Evolutionary conservation across 179 eudicot genomes (phyloP).

Genomic region (Pouteria campechiana): DNA sequence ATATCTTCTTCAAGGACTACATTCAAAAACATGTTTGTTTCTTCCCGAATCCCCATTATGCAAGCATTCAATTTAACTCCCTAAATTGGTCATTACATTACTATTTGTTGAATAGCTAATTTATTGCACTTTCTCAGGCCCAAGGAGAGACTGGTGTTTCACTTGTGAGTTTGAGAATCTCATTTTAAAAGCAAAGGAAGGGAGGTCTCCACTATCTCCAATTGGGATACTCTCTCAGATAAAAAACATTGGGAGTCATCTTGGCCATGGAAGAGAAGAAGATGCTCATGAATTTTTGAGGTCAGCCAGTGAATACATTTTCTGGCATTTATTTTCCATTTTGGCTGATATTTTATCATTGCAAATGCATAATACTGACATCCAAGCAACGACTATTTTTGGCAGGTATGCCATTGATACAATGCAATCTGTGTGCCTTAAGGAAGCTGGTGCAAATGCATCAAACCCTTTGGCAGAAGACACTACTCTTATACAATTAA

Average conservation of each 20-base stretch:
- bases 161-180: constrained; percentile 74
- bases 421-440: constrained; percentile 71
- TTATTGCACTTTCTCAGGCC: constrained; percentile 29
- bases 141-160: constrained; percentile 74
- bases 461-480: constrained; percentile 54
- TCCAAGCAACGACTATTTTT: not conserved
- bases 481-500: constrained; percentile 69
- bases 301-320: too few relatives aligned
- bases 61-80: not conserved
- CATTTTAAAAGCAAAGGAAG: constrained; percentile 43
- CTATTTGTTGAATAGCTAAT: not conserved
- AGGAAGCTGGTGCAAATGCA: constrained; percentile 47
- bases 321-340: constrained; percentile 1
- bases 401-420: constrained; percentile 70
- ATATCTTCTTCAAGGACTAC: constrained; percentile 80
- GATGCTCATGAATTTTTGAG: constrained; percentile 95
- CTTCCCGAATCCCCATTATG: not conserved
- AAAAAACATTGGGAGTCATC: constrained; percentile 55
- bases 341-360: not conserved
- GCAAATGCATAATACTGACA: not conserved
- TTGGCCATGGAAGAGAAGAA: constrained; percentile 74
- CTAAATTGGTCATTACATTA: not conserved
- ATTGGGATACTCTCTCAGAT: constrained; percentile 57
- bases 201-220: constrained; percentile 48
- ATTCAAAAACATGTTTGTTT: constrained; percentile 68